Evolutionary conservation across 2,329 filamentous ascomycete genomes (phyloP), one percentile per base, ranked within the genome.

Genomic region (Pyrenochaeta sp.): DNA sequence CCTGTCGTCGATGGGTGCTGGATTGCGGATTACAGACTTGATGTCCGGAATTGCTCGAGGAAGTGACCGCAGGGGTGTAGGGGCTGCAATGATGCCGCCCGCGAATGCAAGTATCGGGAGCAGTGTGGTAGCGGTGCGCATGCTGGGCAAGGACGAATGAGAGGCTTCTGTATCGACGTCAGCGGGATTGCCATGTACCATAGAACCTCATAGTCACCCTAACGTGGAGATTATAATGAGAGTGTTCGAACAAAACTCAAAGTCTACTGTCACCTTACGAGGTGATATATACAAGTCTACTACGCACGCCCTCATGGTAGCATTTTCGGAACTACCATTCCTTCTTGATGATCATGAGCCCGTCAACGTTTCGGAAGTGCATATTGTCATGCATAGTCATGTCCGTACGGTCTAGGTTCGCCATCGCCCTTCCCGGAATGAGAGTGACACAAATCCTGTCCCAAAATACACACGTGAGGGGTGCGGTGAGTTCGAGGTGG

Each of bases 1-100:
- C 52, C 44, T 48, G 15, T 50, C 32, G 30, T 64, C 52, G 25
- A 69, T 59, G 1, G 71, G 71, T 3, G 62, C 61, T 40, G 64
- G 64, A 25, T 66, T 61, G 19, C 64, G 62, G 34, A 62, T 64
- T 12, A 65, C 52, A 49, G 58, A 50, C 12, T 59, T 59, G 39
- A 67, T 34, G 15, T 68, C 55, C 30, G 58, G 61, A 36, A 58
- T 45, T 43, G 45, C 50, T 46, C 62, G 54, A 34, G 50, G 43
- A 24, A 58, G 36, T 5, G 30, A 7, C 15, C 49, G 55, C 27
- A 46, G 56, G 19, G 62, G 42, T 7, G 46, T 45, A 8, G 65
- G 60, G 22, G 57, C 57, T 51, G 64, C 58, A 19, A 40, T 32
- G 13, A 54, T 51, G 48, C 36, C 47, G 15, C 52, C 40, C 25